These are phyloP conservation scores for Pyracantha coccinea DNA, from an alignment of 331 rosid genomes.

Conservation along the genomic window DNA sequence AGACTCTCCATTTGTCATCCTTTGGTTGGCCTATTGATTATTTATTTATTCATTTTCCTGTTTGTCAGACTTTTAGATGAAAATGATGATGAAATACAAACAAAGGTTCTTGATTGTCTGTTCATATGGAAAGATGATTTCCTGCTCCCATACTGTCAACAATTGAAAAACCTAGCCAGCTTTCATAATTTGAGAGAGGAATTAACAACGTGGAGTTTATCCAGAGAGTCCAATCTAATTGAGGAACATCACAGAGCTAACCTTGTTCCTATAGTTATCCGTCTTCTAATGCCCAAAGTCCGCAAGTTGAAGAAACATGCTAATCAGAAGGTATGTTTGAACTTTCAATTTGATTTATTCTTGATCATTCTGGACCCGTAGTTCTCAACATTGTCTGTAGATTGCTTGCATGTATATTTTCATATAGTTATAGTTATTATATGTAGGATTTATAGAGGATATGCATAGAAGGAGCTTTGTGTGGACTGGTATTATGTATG, in stretches of 20 bases:
- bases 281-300: conserved; percentile 78
- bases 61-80: conserved; percentile 75
- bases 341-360: background rate
- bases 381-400: background rate
- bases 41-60: background rate
- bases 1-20: background rate
- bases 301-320: conserved; percentile 79
- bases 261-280: conserved; percentile 72
- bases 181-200: conserved; percentile 69
- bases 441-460: background rate
- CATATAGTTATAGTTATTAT: background rate
- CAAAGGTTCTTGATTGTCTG: conserved; percentile 74
- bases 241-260: conserved; percentile 59
- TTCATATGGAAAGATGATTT: conserved; percentile 73
- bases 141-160: conserved; percentile 56
- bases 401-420: background rate
- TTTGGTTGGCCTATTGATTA: background rate
- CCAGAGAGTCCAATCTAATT: conserved; percentile 54
- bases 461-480: background rate
- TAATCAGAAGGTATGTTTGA: conserved; percentile 65
- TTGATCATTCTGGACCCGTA: background rate
- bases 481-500: background rate
- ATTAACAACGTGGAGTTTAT: conserved; percentile 81
- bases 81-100: conserved; percentile 82
- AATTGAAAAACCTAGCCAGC: conserved; percentile 59